Evolutionary conservation across 306 rosid genomes (phyloP), one percentile per base, ranked within the genome.

Genomic region (Gynostemma pentaphyllum): DNA sequence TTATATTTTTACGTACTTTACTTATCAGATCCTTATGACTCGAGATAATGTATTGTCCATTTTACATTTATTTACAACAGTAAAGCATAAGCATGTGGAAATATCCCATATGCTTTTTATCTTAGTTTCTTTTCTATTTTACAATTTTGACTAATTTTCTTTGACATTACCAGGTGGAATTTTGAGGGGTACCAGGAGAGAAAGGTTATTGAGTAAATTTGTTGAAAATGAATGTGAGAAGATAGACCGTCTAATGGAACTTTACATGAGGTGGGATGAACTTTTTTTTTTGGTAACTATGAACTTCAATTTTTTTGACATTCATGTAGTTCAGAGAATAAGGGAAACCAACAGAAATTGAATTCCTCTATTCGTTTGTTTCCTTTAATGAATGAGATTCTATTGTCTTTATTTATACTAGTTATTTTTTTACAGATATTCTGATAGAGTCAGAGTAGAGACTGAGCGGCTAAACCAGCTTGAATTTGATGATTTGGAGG

Each of bases 161-260:
- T 68, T 23, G 67, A 49, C 64, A 37, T 69, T 70, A 45, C 41
- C 89, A 91, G 98, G 95, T 83, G 98, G 95, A 71, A 87, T 91
- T 77, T 64, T 82, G 70, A 85, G 95, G 83, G 98, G 96, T 69
- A 81, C 98, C 28, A 91, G 96, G 75, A 85, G 89, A 80, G 98
- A 91, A 24, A 82, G 97, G 78, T 71, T 91, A 69, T 83, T 91
- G 44, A 83, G 96, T 70, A 91, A 91, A 76, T 91, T 85, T 74
- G 86, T 91, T 46, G 98, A 91, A 75, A 85, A 80, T 47, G 98
- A 91, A 62, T 91, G 95, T 57, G 98, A 91, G 75, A 91, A 91
- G 82, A 88, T 88, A 74, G 98, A 91, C 71, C 81, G 96, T 60
- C 83, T 91, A 69, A 88, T 91, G 96, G 98, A 91, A 78, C 88